Evolutionary conservation across 2,329 filamentous ascomycete species (phyloP).

Genomic region (Diaporthe ampelina): DNA sequence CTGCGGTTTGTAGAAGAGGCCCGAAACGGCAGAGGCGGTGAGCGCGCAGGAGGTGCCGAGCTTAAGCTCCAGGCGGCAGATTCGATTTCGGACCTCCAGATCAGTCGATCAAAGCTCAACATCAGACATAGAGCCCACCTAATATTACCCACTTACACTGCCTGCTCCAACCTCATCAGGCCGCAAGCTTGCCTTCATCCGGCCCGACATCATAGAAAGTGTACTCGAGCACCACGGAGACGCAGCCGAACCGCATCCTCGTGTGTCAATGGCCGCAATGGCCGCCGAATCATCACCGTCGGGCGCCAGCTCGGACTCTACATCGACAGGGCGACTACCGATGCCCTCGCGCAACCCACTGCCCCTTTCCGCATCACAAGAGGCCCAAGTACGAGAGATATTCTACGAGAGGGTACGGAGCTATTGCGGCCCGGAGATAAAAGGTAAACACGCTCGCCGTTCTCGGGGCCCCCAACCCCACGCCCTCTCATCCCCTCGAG

Average conservation of each 20-base stretch:
- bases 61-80: conserved; percentile 37
- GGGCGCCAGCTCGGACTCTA: conserved; percentile 46
- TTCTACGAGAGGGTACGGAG: conserved; percentile 84
- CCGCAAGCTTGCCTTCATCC: background rate
- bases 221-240: background rate
- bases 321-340: conserved; percentile 48
- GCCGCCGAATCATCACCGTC: conserved; percentile 52
- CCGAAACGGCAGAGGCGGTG: conserved; percentile 35
- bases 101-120: conserved; percentile 30
- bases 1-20: background rate
- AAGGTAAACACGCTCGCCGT: conserved; percentile 64
- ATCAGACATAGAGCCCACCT: conserved; percentile 17
- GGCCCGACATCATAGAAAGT: background rate
- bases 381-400: conserved; percentile 84
- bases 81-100: conserved; percentile 32
- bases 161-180: background rate
- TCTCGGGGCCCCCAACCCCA: background rate
- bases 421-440: conserved; percentile 83
- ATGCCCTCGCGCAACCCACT: conserved; percentile 82
- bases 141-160: conserved; percentile 2
- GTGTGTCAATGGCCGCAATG: conserved; percentile 55
- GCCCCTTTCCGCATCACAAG: conserved; percentile 85
- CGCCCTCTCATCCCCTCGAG: background rate
- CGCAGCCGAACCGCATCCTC: background rate
- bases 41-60: conserved; percentile 31